phyloP scores from a whole-genome alignment of 257 asterid species.

The Plectranthus barbatus region DNA sequence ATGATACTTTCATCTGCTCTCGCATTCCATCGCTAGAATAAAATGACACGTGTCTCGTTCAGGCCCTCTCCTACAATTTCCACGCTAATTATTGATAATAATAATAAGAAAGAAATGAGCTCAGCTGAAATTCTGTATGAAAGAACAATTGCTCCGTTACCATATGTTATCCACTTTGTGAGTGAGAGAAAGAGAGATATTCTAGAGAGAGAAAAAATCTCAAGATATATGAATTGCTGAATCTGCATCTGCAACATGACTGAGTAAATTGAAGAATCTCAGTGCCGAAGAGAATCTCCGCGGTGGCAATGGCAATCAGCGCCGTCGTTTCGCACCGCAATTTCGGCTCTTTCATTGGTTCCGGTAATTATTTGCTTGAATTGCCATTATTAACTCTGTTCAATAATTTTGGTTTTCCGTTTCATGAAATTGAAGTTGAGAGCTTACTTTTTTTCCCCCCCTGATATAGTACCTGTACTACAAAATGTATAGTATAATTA shows the following conservation, averaged over 20 bases:
- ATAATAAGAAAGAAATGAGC: neutral
- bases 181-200: conserved; percentile 15
- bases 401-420: neutral
- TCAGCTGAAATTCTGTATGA: conserved; percentile 18
- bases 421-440: neutral
- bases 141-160: conserved; percentile 13
- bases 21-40: too few species aligned
- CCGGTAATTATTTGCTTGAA: conserved; percentile 35
- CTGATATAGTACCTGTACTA: neutral
- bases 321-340: conserved; percentile 70
- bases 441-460: neutral
- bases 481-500: neutral
- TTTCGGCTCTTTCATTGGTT: conserved; percentile 54
- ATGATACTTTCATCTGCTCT: too few species aligned
- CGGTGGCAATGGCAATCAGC: conserved; percentile 71
- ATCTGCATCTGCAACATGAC: conserved; percentile 5
- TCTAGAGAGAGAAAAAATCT: conserved; percentile 15
- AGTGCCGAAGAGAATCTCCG: conserved; percentile 11
- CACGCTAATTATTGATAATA: conserved; percentile 28
- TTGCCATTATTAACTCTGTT: neutral
- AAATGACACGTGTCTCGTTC: conserved; percentile 44
- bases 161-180: conserved; percentile 30
- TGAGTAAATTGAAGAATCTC: neutral
- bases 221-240: neutral
- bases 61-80: conserved; percentile 23